phyloP scores from a whole-genome alignment of 2,329 filamentous ascomycete species.

The Furcasterigmium sp. region DNA sequence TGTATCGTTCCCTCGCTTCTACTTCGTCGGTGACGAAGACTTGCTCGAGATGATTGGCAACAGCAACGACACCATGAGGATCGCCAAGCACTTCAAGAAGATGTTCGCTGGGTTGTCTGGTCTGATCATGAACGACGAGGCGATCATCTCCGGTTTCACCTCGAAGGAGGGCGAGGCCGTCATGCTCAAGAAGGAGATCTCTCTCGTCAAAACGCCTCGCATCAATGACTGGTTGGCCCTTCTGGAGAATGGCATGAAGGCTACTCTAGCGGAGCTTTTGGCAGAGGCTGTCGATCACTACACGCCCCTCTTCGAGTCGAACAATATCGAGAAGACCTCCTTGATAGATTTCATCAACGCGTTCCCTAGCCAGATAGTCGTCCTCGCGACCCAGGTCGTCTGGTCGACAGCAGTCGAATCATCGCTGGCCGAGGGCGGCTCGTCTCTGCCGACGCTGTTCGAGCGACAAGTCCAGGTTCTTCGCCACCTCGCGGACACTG shows the following conservation, averaged over 20 bases:
- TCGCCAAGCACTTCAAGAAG: slow-evolving; percentile 98
- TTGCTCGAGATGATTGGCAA: slow-evolving; percentile 98
- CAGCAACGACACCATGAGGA: slow-evolving; percentile 92
- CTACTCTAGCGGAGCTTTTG: slow-evolving; percentile 84
- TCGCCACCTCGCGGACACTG: slow-evolving; percentile 78
- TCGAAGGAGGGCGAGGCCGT: slow-evolving; percentile 95
- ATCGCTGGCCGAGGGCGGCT: slow-evolving; percentile 66
- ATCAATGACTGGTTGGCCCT: slow-evolving; percentile 99
- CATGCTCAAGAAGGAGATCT: slow-evolving; percentile 83
- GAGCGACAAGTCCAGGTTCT: slow-evolving; percentile 82
- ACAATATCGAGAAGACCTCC: slow-evolving; percentile 62
- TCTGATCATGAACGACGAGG: slow-evolving; percentile 84
- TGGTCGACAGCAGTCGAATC: slow-evolving; percentile 88
- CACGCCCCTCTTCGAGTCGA: slow-evolving; percentile 67
- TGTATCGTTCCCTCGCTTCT: slow-evolving; percentile 96
- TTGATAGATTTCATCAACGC: slow-evolving; percentile 76
- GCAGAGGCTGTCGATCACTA: slow-evolving; percentile 83
- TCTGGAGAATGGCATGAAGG: slow-evolving; percentile 89
- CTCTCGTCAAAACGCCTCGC: slow-evolving; percentile 84
- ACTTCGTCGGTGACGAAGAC: slow-evolving; percentile 98
- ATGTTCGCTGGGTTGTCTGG: slow-evolving; percentile 98
- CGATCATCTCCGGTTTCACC: slow-evolving; percentile 83
- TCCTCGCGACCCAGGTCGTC: slow-evolving; percentile 86
- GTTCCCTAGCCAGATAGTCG: slow-evolving; percentile 92
- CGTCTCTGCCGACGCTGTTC: slow-evolving; percentile 64